Conservation (phyloP, 1,139 yeast species). For the Kurtzmaniella quercitrusa region DNA sequence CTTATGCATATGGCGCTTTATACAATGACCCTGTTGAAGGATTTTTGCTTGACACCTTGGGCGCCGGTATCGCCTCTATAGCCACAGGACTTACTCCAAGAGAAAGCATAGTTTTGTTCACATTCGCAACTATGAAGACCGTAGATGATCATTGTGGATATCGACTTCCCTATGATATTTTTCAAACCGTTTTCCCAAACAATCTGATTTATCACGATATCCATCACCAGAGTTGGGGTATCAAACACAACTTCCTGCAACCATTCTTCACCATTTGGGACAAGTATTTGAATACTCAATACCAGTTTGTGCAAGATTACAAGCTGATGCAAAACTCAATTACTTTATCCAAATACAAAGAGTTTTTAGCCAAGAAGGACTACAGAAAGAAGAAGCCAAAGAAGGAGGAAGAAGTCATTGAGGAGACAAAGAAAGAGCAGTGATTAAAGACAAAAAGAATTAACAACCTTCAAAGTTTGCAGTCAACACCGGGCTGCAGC, state of each 20-base stretch:
- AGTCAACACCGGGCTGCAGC: no score
- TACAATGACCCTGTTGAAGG: constrained; percentile 95
- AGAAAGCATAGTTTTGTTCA: constrained; percentile 68
- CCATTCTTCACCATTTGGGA: constrained; percentile 98
- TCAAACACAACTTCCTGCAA: constrained; percentile 91
- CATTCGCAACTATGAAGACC: constrained; percentile 90
- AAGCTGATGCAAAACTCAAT: constrained; percentile 53
- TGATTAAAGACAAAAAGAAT: background rate
- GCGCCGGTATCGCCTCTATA: constrained; percentile 80
- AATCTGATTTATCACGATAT: constrained; percentile 95
- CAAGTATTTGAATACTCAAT: constrained; percentile 62
- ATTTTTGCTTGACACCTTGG: constrained; percentile 82
- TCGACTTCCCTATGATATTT: constrained; percentile 83
- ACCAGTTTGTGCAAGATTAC: constrained; percentile 60
- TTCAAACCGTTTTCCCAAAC: constrained; percentile 88
- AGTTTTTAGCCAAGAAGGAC: constrained; percentile 45
- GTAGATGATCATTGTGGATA: constrained; percentile 99
- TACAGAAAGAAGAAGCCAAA: background rate
- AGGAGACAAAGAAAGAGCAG: background rate
- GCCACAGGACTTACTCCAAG: constrained; percentile 65
- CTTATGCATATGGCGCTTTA: constrained; percentile 94
- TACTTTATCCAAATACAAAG: constrained; percentile 58
- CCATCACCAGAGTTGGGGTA: constrained; percentile 95
- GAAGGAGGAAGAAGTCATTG: background rate
- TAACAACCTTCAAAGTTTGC: background rate